A percentile compares a stretch with the other conserved stretches of the same genome.
These are phyloP conservation scores for Flueggea neowawraea DNA, from an alignment of 441 rosid genomes.

Conservation along the genomic window DNA sequence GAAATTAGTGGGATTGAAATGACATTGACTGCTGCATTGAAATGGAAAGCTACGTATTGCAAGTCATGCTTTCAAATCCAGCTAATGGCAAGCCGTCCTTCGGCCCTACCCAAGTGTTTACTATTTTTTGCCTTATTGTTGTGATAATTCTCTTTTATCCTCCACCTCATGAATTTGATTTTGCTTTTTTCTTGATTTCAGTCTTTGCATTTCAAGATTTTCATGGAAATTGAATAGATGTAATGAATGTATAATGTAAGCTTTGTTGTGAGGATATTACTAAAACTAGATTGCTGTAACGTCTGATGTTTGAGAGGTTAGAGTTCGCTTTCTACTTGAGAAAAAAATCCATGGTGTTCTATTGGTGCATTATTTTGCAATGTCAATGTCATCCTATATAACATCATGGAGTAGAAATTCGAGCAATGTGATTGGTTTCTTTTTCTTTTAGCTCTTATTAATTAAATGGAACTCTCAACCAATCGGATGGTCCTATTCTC, in stretches of 20 bases:
- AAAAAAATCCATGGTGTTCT: background rate
- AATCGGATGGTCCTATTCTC: too few species aligned
- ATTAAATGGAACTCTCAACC: too few species aligned
- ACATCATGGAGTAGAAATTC: background rate
- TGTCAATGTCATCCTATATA: background rate
- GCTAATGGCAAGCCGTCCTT: slow-evolving; percentile 68
- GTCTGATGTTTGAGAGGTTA: background rate
- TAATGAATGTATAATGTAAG: background rate
- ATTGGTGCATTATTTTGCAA: background rate
- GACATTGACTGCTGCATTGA: slow-evolving; percentile 28
- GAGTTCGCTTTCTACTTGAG: background rate
- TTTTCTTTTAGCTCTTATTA: too few species aligned
- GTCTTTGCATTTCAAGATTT: too few species aligned
- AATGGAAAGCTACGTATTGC: slow-evolving; percentile 25
- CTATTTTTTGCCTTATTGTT: slow-evolving; percentile 4
- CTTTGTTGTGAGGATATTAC: background rate
- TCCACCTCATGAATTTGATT: background rate
- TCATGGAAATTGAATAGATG: too few species aligned
- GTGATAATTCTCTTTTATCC: background rate
- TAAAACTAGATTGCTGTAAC: too few species aligned
- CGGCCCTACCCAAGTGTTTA: slow-evolving; percentile 46
- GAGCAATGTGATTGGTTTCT: too few species aligned
- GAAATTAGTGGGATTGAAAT: background rate
- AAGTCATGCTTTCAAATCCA: slow-evolving; percentile 61
- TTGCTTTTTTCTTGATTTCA: background rate